Conservation (phyloP, 2,329 filamentous ascomycete genomes). For the Chaetomiaceae sp. region DNA sequence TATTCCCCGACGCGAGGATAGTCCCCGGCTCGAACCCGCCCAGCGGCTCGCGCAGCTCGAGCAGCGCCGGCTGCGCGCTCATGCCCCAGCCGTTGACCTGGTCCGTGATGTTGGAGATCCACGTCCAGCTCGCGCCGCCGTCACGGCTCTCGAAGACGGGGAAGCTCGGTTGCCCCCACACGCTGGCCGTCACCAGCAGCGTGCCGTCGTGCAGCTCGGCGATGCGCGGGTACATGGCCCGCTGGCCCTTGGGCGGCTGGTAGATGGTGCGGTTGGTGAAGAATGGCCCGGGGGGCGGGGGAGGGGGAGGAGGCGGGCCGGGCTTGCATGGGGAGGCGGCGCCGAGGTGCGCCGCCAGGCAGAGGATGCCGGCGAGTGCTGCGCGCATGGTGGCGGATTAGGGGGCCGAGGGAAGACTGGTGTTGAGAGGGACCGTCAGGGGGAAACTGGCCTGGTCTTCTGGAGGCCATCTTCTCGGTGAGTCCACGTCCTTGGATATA, state of each 20-base stretch:
- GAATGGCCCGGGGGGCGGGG: too few species aligned
- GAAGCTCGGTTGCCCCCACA: conserved; percentile 32
- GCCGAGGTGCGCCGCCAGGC: too few species aligned
- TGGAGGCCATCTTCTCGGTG: too few species aligned
- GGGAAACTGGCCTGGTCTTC: too few species aligned
- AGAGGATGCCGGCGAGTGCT: too few species aligned
- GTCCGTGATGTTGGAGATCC: conserved; percentile 59
- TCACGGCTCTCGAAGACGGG: conserved; percentile 50
- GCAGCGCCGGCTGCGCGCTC: conserved; percentile 65
- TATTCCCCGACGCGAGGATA: conserved; percentile 57
- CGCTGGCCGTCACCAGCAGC: conserved; percentile 20
- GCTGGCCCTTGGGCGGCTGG: conserved; percentile 9
- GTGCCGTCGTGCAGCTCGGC: conserved; percentile 23
- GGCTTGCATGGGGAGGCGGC: too few species aligned
- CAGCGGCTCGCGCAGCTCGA: conserved; percentile 54
- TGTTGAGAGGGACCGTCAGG: too few species aligned
- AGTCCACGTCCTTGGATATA: too few species aligned
- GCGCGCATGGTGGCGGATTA: too few species aligned
- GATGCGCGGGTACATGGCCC: conserved; percentile 20
- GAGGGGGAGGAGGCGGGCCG: too few species aligned
- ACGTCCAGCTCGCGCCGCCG: conserved; percentile 54
- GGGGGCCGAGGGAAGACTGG: too few species aligned
- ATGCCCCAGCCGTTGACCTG: conserved; percentile 60
- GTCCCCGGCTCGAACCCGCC: conserved; percentile 58
- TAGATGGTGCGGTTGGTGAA: conserved; percentile 23